These are phyloP conservation scores for Mycena metata DNA, from an alignment of 768 basidiomycete species.

Conservation along the genomic window DNA sequence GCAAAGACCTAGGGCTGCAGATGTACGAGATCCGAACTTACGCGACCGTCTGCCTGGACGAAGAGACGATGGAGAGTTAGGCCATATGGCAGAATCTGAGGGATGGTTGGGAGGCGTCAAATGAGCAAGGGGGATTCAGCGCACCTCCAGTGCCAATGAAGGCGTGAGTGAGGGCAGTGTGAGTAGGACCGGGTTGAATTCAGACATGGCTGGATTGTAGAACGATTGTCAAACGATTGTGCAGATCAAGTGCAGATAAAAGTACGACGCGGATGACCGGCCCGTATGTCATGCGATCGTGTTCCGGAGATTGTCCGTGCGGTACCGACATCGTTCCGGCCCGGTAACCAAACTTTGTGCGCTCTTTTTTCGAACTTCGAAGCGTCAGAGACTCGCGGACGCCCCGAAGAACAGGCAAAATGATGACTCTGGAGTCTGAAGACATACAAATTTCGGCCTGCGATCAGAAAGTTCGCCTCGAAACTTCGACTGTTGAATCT, in stretches of 20 bases:
- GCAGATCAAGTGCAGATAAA: background rate
- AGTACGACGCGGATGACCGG: conserved; percentile 21
- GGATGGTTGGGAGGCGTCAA: conserved; percentile 22
- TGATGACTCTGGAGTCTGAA: too few species aligned
- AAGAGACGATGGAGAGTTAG: conserved; percentile 78
- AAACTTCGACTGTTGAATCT: too few species aligned
- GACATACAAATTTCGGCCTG: too few species aligned
- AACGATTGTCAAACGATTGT: too few species aligned
- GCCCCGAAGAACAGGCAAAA: too few species aligned
- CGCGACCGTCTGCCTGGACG: conserved; percentile 75
- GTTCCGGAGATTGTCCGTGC: conserved; percentile 15
- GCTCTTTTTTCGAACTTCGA: too few species aligned
- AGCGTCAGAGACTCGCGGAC: too few species aligned
- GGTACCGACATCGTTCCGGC: too few species aligned
- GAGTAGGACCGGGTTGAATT: conserved; percentile 45
- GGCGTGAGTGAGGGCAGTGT: conserved; percentile 59
- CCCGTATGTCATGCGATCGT: conserved; percentile 11
- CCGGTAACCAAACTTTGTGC: too few species aligned
- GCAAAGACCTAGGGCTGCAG: background rate
- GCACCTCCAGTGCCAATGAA: conserved; percentile 73
- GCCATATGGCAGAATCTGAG: conserved; percentile 74
- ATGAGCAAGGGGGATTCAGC: conserved; percentile 15
- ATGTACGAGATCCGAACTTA: conserved; percentile 43
- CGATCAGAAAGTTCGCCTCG: too few species aligned
- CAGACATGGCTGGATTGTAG: conserved; percentile 29